Conservation (phyloP, 2,329 filamentous ascomycete genomes). For the Fusarium chaquense region DNA sequence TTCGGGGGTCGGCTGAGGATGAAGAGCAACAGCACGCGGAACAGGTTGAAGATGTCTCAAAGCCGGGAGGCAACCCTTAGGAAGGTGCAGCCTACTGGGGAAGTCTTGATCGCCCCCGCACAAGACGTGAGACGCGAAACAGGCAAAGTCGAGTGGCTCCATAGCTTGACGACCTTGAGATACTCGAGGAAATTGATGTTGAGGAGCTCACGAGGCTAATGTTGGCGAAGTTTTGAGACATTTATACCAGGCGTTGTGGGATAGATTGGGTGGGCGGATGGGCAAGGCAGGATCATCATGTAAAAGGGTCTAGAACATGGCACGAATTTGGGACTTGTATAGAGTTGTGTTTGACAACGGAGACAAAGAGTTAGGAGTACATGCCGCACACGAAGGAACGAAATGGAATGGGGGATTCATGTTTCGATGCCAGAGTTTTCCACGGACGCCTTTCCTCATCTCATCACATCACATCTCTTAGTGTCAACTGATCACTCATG, state of each 20-base stretch:
- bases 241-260: constrained; percentile 44
- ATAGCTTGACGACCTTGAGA: constrained; percentile 45
- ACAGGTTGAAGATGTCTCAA: constrained; percentile 40
- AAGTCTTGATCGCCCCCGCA: constrained; percentile 27
- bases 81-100: constrained; percentile 32
- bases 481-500: constrained; percentile 38
- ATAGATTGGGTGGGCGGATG: constrained; percentile 37
- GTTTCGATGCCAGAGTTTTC: constrained; percentile 47
- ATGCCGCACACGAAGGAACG: constrained; percentile 42
- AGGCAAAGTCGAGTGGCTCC: constrained; percentile 9
- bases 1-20: constrained; percentile 9
- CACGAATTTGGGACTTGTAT: constrained; percentile 39
- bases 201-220: constrained; percentile 46
- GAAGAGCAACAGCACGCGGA: constrained; percentile 38
- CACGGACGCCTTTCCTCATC: constrained; percentile 42
- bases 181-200: constrained; percentile 48
- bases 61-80: constrained; percentile 40
- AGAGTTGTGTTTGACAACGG: constrained; percentile 41
- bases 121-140: constrained; percentile 18
- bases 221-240: constrained; percentile 40
- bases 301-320: constrained; percentile 29
- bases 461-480: constrained; percentile 42
- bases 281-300: constrained; percentile 34
- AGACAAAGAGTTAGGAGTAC: constrained; percentile 41
- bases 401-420: constrained; percentile 49